A percentile compares a stretch with the other conserved stretches of the same genome.
Conservation (phyloP, 345 rosid genomes). For the Salix exigua region DNA sequence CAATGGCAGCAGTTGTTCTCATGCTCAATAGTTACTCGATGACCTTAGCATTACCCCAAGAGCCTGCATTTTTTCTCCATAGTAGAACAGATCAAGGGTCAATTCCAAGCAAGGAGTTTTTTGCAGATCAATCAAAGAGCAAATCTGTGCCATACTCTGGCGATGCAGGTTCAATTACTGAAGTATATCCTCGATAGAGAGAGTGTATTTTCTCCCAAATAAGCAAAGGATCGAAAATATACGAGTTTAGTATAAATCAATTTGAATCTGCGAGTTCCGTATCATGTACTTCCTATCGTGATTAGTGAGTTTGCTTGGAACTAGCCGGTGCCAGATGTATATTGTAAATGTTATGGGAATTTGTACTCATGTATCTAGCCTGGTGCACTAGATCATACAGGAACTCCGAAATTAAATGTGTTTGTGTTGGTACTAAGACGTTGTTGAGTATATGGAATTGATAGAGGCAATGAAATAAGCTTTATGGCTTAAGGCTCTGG, state of each 20-base stretch:
- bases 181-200: slow-evolving; percentile 34
- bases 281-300: too few relatives aligned
- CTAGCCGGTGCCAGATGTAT: too few relatives aligned
- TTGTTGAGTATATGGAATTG: too few relatives aligned
- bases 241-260: not conserved
- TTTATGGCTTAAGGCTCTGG: too few relatives aligned
- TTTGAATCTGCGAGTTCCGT: not conserved
- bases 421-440: too few relatives aligned
- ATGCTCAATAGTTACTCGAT: slow-evolving; percentile 44
- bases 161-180: slow-evolving; percentile 35
- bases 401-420: too few relatives aligned
- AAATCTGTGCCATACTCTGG: slow-evolving; percentile 24
- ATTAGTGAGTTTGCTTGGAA: too few relatives aligned
- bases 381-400: too few relatives aligned
- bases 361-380: too few relatives aligned
- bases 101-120: not conserved
- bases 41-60: slow-evolving; percentile 34
- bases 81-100: not conserved
- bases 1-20: slow-evolving; percentile 44
- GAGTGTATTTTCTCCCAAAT: not conserved
- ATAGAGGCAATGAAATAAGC: too few relatives aligned
- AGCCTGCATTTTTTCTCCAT: slow-evolving; percentile 27
- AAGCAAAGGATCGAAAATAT: not conserved
- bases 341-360: not conserved
- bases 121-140: slow-evolving; percentile 11